A percentile compares a stretch with the other conserved stretches of the same genome.
phyloP scores from a whole-genome alignment of 345 rosid genomes.

The Hevea brasiliensis region DNA sequence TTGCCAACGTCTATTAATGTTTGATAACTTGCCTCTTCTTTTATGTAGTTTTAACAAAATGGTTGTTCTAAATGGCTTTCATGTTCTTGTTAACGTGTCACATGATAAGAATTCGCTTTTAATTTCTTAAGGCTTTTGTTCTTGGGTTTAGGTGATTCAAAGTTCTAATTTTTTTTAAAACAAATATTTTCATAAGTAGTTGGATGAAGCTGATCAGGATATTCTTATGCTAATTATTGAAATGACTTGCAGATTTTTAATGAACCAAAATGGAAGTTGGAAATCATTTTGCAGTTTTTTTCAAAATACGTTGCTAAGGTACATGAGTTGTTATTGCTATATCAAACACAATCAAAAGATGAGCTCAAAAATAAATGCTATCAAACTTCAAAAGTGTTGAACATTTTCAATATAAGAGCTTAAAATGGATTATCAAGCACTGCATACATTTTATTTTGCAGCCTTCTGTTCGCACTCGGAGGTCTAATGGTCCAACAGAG shows the following conservation, averaged over 20 bases:
- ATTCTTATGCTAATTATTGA: background rate
- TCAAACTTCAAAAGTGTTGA: background rate
- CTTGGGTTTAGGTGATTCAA: background rate
- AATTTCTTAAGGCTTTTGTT: background rate
- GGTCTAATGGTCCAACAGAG: slow-evolving; percentile 39
- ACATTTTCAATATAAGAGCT: background rate
- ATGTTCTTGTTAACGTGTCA: no score
- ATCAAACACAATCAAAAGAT: background rate
- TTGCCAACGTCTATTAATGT: background rate
- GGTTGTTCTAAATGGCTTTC: background rate
- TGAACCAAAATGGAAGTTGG: slow-evolving; percentile 83
- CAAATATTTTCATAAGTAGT: background rate
- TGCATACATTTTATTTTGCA: slow-evolving; percentile 22
- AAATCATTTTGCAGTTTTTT: slow-evolving; percentile 63
- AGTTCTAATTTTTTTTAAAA: background rate
- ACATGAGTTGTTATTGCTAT: background rate
- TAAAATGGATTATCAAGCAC: background rate
- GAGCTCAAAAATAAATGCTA: background rate
- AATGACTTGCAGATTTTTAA: slow-evolving; percentile 53
- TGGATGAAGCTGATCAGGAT: background rate
- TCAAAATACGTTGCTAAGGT: slow-evolving; percentile 68
- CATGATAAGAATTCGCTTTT: background rate
- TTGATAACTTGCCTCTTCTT: background rate
- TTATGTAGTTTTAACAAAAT: no score
- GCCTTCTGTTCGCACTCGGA: slow-evolving; percentile 72